Evolutionary conservation across 2,329 filamentous ascomycete species (phyloP).

Genomic region (Colletotrichum abscissum): DNA sequence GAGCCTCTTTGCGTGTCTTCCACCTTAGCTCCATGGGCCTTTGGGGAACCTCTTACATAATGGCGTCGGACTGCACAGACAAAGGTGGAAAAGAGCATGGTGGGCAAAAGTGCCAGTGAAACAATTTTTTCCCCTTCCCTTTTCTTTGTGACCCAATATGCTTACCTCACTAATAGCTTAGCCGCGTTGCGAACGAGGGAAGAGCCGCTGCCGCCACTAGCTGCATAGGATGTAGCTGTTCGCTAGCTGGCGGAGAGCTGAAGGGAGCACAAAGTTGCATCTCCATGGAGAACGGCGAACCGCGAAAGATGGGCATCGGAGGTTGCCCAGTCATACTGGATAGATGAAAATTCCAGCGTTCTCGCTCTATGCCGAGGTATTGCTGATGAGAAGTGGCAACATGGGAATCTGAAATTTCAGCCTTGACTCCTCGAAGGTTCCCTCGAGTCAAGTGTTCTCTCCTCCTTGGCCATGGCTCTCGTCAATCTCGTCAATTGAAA

Average conservation of each 20-base stretch:
- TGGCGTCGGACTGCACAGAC: not conserved
- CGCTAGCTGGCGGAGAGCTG: not conserved
- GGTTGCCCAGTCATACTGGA: not conserved
- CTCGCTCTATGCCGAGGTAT: not conserved
- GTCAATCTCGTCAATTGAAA: not conserved
- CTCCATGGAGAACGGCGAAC: conserved; percentile 15
- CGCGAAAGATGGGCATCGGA: conserved; percentile 4
- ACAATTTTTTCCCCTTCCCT: not conserved
- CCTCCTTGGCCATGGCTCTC: not conserved
- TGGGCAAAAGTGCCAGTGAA: not conserved
- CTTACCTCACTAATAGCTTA: not conserved
- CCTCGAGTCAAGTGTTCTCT: not conserved
- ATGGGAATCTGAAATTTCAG: not conserved
- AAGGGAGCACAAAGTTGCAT: not conserved
- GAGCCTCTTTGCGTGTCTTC: not conserved
- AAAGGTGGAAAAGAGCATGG: not conserved
- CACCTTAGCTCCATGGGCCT: not conserved
- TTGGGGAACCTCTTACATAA: conserved; percentile 18
- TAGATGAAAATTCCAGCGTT: not conserved
- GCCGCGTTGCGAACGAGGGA: not conserved
- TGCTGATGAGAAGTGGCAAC: not conserved
- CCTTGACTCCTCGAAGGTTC: not conserved
- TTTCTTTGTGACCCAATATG: not conserved
- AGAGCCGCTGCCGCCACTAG: not conserved
- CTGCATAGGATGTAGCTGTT: not conserved